A percentile compares a stretch with the other conserved stretches of the same genome.
These are phyloP conservation scores for Solanum stenotomum DNA, from an alignment of 257 asterid species.

Conservation along the genomic window DNA sequence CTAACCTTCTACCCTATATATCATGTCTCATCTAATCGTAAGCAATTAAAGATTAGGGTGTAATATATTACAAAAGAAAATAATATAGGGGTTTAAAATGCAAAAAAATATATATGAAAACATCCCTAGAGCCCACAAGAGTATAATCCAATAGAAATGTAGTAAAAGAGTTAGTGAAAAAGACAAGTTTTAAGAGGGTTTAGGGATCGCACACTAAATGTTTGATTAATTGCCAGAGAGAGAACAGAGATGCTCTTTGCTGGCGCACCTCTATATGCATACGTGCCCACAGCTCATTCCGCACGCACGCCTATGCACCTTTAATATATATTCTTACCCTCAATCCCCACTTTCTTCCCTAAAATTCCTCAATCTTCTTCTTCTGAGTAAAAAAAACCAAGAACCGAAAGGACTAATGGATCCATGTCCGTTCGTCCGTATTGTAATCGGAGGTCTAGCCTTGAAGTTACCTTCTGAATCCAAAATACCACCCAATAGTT, in stretches of 20 bases:
- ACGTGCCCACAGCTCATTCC: slow-evolving; percentile 87
- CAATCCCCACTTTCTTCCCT: neutral
- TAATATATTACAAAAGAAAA: neutral
- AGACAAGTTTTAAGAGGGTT: neutral
- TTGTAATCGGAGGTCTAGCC: slow-evolving; percentile 50
- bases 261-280: slow-evolving; percentile 27
- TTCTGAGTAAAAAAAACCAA: neutral
- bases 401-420: slow-evolving; percentile 38
- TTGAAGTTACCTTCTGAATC: slow-evolving; percentile 22
- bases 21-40: neutral
- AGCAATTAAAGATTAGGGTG: neutral
- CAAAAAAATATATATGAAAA: neutral
- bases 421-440: slow-evolving; percentile 89
- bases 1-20: neutral
- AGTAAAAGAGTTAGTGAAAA: neutral
- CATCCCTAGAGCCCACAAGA: neutral
- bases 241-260: slow-evolving; percentile 29
- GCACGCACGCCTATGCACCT: slow-evolving; percentile 41
- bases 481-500: neutral
- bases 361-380: neutral
- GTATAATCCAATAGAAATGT: neutral
- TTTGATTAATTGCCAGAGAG: slow-evolving; percentile 19
- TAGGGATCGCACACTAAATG: neutral
- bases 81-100: neutral
- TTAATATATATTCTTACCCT: neutral